Percentiles rank a stretch among this genome's conserved stretches.
Conservation (phyloP, 108 stramenopile genomes). For the Skeletonema grethae region DNA sequence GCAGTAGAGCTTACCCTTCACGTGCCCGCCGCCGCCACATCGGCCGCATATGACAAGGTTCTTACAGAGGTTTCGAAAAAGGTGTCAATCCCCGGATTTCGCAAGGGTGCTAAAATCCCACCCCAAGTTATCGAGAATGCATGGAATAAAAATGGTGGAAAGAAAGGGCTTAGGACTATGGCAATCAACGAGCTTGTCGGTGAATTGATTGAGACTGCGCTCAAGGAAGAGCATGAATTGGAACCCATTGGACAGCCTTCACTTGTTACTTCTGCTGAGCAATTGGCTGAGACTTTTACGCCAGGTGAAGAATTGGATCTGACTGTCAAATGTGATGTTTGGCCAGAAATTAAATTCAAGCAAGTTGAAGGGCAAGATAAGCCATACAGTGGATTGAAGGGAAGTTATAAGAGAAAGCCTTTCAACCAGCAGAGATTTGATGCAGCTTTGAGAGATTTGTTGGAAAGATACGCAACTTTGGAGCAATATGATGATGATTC, state of each 20-base stretch:
- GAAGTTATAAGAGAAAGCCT: constrained; percentile 76
- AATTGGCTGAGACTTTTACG: constrained; percentile 53
- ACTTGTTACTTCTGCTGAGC: constrained; percentile 58
- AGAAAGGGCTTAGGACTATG: constrained; percentile 62
- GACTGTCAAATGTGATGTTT: constrained; percentile 81
- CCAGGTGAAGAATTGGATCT: constrained; percentile 65
- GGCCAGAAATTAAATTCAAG: constrained; percentile 87
- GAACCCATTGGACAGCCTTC: constrained; percentile 85
- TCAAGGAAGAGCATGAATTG: constrained; percentile 79
- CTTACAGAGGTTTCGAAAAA: constrained; percentile 69
- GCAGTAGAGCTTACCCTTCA: constrained; percentile 72
- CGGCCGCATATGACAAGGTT: constrained; percentile 83
- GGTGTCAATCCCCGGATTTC: constrained; percentile 84
- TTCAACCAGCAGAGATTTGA: constrained; percentile 81
- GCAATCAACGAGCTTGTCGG: constrained; percentile 66
- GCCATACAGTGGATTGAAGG: constrained; percentile 79
- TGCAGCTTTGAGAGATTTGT: constrained; percentile 77
- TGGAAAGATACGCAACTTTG: constrained; percentile 76
- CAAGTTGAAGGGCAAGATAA: constrained; percentile 56
- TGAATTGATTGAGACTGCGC: constrained; percentile 67
- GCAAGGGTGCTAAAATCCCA: constrained; percentile 87
- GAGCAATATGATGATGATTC: constrained; percentile 57
- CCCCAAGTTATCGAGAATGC: constrained; percentile 77
- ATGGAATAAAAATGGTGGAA: constrained; percentile 70
- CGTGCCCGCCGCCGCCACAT: constrained; percentile 69